Evolutionary conservation across 345 rosid genomes (phyloP), one percentile per base, ranked within the genome.

Genomic region (Citrus sinensis): DNA sequence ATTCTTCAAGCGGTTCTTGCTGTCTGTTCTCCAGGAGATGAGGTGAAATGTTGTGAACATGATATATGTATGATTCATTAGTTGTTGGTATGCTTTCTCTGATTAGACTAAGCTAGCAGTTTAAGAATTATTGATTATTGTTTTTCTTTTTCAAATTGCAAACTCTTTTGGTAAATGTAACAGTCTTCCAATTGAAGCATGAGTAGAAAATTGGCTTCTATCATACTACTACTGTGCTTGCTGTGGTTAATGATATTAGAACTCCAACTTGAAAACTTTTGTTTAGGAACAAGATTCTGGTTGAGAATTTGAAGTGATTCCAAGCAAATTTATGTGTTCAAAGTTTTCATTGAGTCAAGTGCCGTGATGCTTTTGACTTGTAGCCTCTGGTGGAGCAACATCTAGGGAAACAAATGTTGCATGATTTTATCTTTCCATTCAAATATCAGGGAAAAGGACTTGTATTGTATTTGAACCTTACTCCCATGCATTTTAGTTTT

Each of bases 1-100:
- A 76, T 83, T 67, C 70, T 86, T 71, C 98, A 96, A 85, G 98
- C 99, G 16, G 24, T 30, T 56, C 63, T 91, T 78, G 99, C 99
- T 5, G 98, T 94, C 80, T 96, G 98, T 82, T 89, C 94, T 29
- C 98, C 97, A 0, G 98, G 98, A 22, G 99, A 96, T 85, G 99
- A 96, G 98, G 99, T 95, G 78, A 72, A 71, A 61, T 71, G 55
- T 66, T 49, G 70, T 59, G 19, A 24, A 24, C 63, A 10, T 80
- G 32, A 22, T 13, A 9, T 39, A 39, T 63, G 58, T 46, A 1
- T 74, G 17, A 32, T 42, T 74, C 25, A 24, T 59, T 59, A 14
- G 67, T 5, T 74, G 9, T 60, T 39, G 35, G 19, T 24, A 59
- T 30, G 30, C 13, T 72, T 20, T 74, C 27, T 74, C 22, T 74